These are phyloP conservation scores for Phytophthora quininea DNA, from an alignment of 352 stramenopile genomes.

Conservation along the genomic window DNA sequence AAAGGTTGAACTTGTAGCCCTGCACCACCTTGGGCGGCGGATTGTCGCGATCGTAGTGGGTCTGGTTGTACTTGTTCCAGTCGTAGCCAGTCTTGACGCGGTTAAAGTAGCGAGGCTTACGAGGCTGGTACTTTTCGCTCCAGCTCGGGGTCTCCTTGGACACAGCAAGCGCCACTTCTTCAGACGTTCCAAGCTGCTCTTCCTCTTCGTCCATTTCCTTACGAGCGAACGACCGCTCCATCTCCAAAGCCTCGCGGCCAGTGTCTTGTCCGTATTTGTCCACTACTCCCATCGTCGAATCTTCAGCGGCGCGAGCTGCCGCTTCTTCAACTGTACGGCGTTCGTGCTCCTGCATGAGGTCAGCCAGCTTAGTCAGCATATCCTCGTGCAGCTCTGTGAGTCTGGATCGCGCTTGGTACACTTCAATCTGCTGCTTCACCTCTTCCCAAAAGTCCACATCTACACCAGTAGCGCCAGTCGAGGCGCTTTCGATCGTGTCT, in stretches of 20 bases:
- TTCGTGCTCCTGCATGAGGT: constrained; percentile 91
- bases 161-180: constrained; percentile 87
- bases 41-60: constrained; percentile 99
- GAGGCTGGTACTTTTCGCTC: constrained; percentile 97
- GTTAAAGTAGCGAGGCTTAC: constrained; percentile 99
- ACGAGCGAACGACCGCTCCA: constrained; percentile 63
- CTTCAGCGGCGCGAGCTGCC: constrained; percentile 26
- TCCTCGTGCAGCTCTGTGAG: constrained; percentile 92
- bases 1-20: constrained; percentile 99
- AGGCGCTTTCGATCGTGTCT: constrained; percentile 66
- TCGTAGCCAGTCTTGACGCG: constrained; percentile 99
- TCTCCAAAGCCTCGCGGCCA: constrained; percentile 66
- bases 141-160: constrained; percentile 79
- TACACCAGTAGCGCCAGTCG: constrained; percentile 58
- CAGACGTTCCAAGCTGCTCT: constrained; percentile 86
- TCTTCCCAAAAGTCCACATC: constrained; percentile 95
- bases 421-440: constrained; percentile 91
- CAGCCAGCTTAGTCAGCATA: constrained; percentile 93
- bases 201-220: constrained; percentile 76
- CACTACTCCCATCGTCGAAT: constrained; percentile 25
- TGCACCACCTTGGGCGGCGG: constrained; percentile 99
- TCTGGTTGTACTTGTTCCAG: constrained; percentile 99
- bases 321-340: constrained; percentile 31
- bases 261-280: constrained; percentile 57
- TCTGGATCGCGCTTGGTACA: constrained; percentile 90